Conservation (phyloP, 1,139 yeast genomes). For the Hemisphaericaspora subhashii region DNA sequence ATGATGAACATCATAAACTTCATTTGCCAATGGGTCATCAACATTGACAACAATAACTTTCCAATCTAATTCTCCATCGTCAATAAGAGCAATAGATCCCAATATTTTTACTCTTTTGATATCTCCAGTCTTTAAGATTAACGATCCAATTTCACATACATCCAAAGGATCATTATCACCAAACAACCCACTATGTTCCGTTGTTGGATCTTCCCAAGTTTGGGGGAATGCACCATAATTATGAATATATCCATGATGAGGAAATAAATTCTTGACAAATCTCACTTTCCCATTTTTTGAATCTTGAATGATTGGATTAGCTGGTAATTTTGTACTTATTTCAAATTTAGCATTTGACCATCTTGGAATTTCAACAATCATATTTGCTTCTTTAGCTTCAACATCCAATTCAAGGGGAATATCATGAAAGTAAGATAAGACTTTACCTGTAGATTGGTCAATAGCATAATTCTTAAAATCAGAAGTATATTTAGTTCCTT, state of each 20-base stretch:
- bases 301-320: constrained; percentile 87
- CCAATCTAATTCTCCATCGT: constrained; percentile 96
- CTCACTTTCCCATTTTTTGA: constrained; percentile 81
- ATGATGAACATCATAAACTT: constrained; percentile 73
- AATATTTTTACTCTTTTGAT: constrained; percentile 79
- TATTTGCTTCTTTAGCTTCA: constrained; percentile 68
- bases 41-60: constrained; percentile 77
- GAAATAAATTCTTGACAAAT: constrained; percentile 85
- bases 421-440: constrained; percentile 77
- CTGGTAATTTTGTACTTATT: constrained; percentile 61
- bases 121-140: constrained; percentile 70
- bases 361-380: constrained; percentile 89
- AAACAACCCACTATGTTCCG: constrained; percentile 61
- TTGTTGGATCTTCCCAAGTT: constrained; percentile 90
- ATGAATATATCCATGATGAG: constrained; percentile 87
- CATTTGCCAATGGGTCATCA: constrained; percentile 73
- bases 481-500: constrained; percentile 37
- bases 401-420: constrained; percentile 67
- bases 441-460: constrained; percentile 67
- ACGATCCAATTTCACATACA: constrained; percentile 84
- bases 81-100: constrained; percentile 84
- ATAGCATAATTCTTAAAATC: constrained; percentile 37
- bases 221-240: constrained; percentile 95
- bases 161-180: constrained; percentile 94
- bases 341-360: constrained; percentile 92